A percentile compares a stretch with the other conserved stretches of the same genome.
Conservation (phyloP, 1,284 basidiomycete species). For the Singerocomus inundabilis region DNA sequence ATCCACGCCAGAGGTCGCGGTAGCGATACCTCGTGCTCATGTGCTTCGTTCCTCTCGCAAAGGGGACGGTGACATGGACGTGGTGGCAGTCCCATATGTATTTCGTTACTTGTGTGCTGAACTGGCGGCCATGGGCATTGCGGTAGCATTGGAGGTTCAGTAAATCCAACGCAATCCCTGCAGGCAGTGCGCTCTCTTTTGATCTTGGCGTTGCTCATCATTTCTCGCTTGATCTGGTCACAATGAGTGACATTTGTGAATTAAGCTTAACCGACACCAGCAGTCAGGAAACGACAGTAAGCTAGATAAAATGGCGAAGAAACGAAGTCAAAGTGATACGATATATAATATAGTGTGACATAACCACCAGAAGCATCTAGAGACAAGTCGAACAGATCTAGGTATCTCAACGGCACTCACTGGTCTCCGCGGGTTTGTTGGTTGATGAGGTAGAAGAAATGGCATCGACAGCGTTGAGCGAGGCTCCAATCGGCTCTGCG, state of each 20-base stretch:
- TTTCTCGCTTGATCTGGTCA: neutral
- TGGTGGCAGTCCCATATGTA: conserved; percentile 95
- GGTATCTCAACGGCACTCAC: conserved; percentile 17
- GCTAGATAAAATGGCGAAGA: conserved; percentile 14
- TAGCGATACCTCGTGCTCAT: conserved; percentile 64
- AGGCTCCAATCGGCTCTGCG: conserved; percentile 4
- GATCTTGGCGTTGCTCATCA: neutral
- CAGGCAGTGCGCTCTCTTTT: no score
- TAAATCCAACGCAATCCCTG: conserved; percentile 29
- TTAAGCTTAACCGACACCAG: conserved; percentile 13
- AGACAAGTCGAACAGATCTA: neutral
- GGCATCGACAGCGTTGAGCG: neutral
- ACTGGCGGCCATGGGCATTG: conserved; percentile 82
- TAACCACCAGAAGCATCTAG: conserved; percentile 8
- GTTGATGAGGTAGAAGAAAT: neutral
- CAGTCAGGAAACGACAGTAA: conserved; percentile 10
- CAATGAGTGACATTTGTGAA: conserved; percentile 6
- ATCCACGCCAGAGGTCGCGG: conserved; percentile 49
- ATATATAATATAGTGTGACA: conserved; percentile 6
- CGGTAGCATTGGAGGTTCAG: conserved; percentile 69
- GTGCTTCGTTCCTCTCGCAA: conserved; percentile 57
- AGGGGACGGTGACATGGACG: conserved; percentile 78
- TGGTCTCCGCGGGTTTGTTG: conserved; percentile 2
- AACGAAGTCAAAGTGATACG: conserved; percentile 16
- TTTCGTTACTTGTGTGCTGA: conserved; percentile 88